Percentiles rank a stretch among this genome's conserved stretches.
Evolutionary conservation across 352 stramenopile genomes (phyloP).

Genomic region (Phytophthora ohioensis): DNA sequence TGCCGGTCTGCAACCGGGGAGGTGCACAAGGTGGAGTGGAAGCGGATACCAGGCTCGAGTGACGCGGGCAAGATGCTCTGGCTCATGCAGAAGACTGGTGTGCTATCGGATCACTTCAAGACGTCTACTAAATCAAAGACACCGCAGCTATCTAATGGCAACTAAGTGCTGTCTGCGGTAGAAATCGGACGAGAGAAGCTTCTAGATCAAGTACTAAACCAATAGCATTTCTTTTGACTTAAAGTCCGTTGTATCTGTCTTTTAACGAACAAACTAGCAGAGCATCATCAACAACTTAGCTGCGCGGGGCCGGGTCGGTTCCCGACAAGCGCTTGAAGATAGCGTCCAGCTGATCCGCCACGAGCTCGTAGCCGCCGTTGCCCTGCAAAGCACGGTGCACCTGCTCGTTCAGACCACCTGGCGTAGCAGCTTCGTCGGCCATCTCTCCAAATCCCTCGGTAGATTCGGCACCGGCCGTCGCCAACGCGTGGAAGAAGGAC

Average conservation of each 20-base stretch:
- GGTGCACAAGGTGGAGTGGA: conserved; percentile 78
- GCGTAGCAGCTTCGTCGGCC: conserved; percentile 83
- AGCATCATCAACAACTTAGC: conserved; percentile 31
- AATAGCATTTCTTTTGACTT: conserved; percentile 38
- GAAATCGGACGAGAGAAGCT: conserved; percentile 12
- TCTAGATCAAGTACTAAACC: conserved; percentile 14
- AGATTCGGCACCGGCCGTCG: conserved; percentile 75
- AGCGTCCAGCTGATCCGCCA: conserved; percentile 82
- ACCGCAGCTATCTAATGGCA: conserved; percentile 41
- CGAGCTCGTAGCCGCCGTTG: conserved; percentile 81
- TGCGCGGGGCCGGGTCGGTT: conserved; percentile 62
- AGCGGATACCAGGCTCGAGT: conserved; percentile 78
- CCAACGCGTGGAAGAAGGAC: conserved; percentile 87
- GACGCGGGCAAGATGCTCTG: conserved; percentile 77
- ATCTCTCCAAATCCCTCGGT: conserved; percentile 84
- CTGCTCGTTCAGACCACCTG: conserved; percentile 87
- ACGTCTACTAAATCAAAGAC: conserved; percentile 19
- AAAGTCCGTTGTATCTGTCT: conserved; percentile 22
- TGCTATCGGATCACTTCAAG: conserved; percentile 44
- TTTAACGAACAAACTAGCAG: conserved; percentile 28
- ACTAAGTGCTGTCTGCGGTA: conserved; percentile 23
- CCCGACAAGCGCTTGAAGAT: conserved; percentile 87
- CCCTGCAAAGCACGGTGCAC: conserved; percentile 74
- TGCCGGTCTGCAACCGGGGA: conserved; percentile 55
- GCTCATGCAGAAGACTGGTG: conserved; percentile 74